Percentiles rank a stretch among this genome's conserved stretches.
Evolutionary conservation across 192 early-diverging fungal genomes (phyloP).

Genomic region (Spizellomyces punctatus): DNA sequence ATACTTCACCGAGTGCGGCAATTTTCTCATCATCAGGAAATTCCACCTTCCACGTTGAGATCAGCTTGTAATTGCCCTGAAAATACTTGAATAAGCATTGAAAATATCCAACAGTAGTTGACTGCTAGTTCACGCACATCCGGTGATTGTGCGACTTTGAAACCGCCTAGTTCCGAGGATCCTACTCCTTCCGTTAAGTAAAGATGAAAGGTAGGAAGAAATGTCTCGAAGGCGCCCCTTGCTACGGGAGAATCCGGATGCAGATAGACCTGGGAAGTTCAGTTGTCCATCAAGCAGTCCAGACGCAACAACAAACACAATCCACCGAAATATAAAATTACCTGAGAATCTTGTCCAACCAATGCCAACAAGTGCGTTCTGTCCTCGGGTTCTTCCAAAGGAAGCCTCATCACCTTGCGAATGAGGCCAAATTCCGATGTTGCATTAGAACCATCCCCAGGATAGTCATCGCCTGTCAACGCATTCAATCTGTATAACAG

Average conservation of each 20-base stretch:
- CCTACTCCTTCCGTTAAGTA: slow-evolving; percentile 54
- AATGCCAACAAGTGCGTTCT: slow-evolving; percentile 32
- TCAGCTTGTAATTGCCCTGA: slow-evolving; percentile 32
- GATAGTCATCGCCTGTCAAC: slow-evolving; percentile 62
- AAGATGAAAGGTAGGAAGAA: slow-evolving; percentile 68
- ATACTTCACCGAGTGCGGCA: slow-evolving; percentile 33
- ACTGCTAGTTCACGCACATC: slow-evolving; percentile 2
- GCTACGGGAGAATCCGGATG: slow-evolving; percentile 67
- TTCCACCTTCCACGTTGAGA: slow-evolving; percentile 36
- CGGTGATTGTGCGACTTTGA: slow-evolving; percentile 38
- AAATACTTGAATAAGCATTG: slow-evolving; percentile 1
- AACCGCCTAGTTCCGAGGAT: slow-evolving; percentile 41
- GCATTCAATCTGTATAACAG: slow-evolving; percentile 59
- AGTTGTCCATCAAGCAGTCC: too few species aligned
- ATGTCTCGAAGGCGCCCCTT: slow-evolving; percentile 52
- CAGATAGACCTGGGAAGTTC: slow-evolving; percentile 43
- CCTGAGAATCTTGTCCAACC: slow-evolving; percentile 34
- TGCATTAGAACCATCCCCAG: slow-evolving; percentile 3
- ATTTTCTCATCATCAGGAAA: slow-evolving; percentile 44
- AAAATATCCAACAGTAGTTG: not conserved
- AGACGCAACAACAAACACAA: not conserved
- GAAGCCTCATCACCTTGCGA: slow-evolving; percentile 29
- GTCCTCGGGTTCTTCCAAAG: slow-evolving; percentile 34
- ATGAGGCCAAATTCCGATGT: not conserved
- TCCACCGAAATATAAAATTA: slow-evolving; percentile 39